Evolutionary conservation across 305 asterid genomes (phyloP).

Genomic region (Solanum hybrid): DNA sequence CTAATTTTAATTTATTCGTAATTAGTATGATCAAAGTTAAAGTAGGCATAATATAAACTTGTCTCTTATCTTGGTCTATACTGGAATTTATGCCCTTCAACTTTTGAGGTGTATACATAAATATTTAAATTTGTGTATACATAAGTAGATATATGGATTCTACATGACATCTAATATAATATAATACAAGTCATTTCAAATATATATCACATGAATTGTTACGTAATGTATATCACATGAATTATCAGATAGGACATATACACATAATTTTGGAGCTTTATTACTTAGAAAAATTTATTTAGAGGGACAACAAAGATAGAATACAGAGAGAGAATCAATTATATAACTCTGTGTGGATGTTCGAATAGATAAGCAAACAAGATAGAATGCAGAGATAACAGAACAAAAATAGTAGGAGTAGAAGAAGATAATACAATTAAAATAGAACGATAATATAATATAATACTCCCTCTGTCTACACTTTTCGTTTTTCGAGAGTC

Average conservation of each 20-base stretch:
- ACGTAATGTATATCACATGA: neutral
- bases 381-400: neutral
- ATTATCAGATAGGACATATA: too few species aligned
- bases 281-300: neutral
- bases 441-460: neutral
- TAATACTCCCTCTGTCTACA: too few species aligned
- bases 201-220: neutral
- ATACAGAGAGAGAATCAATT: neutral
- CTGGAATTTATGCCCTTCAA: too few species aligned
- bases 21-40: neutral
- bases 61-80: too few species aligned
- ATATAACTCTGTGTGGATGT: neutral
- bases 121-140: too few species aligned
- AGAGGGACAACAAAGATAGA: neutral
- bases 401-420: neutral
- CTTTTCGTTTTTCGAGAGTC: too few species aligned
- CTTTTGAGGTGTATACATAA: too few species aligned
- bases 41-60: neutral
- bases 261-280: neutral
- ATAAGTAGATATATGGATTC: too few species aligned
- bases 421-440: neutral
- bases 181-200: too few species aligned
- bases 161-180: too few species aligned
- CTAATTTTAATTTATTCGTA: too few species aligned
- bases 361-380: neutral